Evolutionary conservation across 179 eudicot genomes (phyloP), one percentile per base, ranked within the genome.

Genomic region (Beta lomatogona): DNA sequence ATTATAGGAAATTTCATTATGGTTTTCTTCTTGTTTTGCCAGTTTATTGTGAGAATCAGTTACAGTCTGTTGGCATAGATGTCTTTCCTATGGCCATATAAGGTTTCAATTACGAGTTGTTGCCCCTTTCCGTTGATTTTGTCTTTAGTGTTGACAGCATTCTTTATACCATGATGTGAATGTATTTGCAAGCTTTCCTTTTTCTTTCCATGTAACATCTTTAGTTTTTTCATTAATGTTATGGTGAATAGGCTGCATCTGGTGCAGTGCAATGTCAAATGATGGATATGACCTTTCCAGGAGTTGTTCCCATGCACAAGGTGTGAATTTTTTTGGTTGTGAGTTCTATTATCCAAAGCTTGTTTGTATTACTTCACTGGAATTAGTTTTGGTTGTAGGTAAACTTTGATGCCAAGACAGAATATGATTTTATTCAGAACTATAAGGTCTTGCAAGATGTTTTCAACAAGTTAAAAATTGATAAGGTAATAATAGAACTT

Each of bases 261-360:
- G 98, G 98, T 65, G 98, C 98, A 68, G 98, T 90, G 77, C 98
- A 95, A 85, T 95, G 98, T 82, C 98, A 95, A 88, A 87, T 95
- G 91, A 89, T 95, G 92, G 98, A 95, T 85, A 91, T 93, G 97
- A 89, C 89, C 75, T 77, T 88, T 83, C 92, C 98, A 7, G 98
- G 98, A 79, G 88, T 86, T 78, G 98, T 95, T 83, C 98, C 98
- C 12, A 92, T 95, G 97, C 97, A 95, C 85, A 95, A 93, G 95
- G 97, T 94, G 67, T 83, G 82, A 14, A 79, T 61, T 60, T 52
- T 13, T 46, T 65, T 83, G 48, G 52, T 61, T 77, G 41, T 45
- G 25, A 71, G 48, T 21, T 6, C 3, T 50, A 31, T 64, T 79
- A 66, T 79, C 60, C 67, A 5, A 12, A 59, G 69, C 44, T 66